These are phyloP conservation scores for Albifimbria verrucaria DNA, from an alignment of 2,329 filamentous ascomycete species.

Conservation along the genomic window DNA sequence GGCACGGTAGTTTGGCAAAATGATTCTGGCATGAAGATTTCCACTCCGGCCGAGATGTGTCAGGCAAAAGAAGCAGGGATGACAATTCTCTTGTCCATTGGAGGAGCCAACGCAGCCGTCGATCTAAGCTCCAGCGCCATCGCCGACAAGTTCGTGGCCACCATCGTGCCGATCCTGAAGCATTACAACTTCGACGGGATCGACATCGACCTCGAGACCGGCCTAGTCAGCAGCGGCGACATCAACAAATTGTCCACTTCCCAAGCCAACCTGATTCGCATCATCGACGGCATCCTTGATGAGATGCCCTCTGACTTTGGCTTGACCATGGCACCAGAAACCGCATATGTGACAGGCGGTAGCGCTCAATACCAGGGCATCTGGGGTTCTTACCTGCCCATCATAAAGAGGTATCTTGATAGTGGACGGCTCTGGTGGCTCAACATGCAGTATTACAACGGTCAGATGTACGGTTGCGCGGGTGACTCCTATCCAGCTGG, in stretches of 20 bases:
- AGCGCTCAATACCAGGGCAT: slow-evolving; percentile 27
- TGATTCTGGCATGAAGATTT: slow-evolving; percentile 24
- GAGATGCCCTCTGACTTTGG: slow-evolving; percentile 58
- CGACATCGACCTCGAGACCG: slow-evolving; percentile 32
- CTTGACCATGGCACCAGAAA: too few relatives aligned
- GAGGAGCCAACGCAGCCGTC: slow-evolving; percentile 28
- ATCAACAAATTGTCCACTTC: slow-evolving; percentile 27
- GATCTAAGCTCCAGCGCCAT: slow-evolving; percentile 27
- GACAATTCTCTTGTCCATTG: slow-evolving; percentile 31
- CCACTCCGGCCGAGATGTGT: slow-evolving; percentile 28
- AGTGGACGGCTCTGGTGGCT: slow-evolving; percentile 33
- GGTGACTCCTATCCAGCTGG: slow-evolving; percentile 29
- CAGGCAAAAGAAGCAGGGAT: slow-evolving; percentile 28
- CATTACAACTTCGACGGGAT: slow-evolving; percentile 33
- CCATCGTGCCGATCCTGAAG: slow-evolving; percentile 31
- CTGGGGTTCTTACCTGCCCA: slow-evolving; percentile 32
- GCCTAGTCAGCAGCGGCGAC: slow-evolving; percentile 25
- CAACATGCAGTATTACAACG: slow-evolving; percentile 36
- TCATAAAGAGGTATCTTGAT: slow-evolving; percentile 34
- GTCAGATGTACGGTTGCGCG: slow-evolving; percentile 31
- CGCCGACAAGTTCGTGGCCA: slow-evolving; percentile 30
- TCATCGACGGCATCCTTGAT: slow-evolving; percentile 33
- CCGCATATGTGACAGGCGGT: slow-evolving; percentile 34
- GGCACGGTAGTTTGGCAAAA: slow-evolving; percentile 29
- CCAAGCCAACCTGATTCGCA: slow-evolving; percentile 30